Percentiles rank a stretch among this genome's conserved stretches.
Conservation (phyloP, 495 filamentous ascomycete genomes). For the Patellaria atrata region DNA sequence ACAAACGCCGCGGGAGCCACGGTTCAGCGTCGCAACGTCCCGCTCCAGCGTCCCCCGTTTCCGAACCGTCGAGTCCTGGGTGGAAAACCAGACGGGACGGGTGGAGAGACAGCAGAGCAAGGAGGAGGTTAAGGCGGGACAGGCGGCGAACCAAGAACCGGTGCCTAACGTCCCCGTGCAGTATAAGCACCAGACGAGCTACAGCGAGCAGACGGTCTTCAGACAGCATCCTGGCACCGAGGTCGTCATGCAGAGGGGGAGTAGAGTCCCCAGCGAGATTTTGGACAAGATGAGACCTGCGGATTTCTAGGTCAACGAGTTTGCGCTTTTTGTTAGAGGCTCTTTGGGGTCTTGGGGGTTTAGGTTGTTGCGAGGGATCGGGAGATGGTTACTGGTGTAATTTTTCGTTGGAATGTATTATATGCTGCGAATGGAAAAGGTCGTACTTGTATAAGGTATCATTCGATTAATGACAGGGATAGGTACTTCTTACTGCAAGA, state of each 20-base stretch:
- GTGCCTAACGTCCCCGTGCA: slow-evolving; percentile 11
- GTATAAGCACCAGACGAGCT: slow-evolving; percentile 10
- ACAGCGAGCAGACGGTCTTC: slow-evolving; percentile 21
- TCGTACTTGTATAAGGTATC: no score
- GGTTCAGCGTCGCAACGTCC: slow-evolving; percentile 19
- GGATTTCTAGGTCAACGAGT: no score
- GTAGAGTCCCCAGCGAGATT: slow-evolving; percentile 21
- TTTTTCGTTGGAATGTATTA: no score
- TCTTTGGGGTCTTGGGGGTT: no score
- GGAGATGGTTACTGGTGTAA: no score
- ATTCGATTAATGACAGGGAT: no score
- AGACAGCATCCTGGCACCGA: slow-evolving; percentile 22
- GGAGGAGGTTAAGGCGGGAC: slow-evolving; percentile 9
- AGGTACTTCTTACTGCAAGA: no score
- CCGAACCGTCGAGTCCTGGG: slow-evolving; percentile 44
- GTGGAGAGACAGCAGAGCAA: slow-evolving; percentile 16
- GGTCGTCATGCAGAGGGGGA: slow-evolving; percentile 18
- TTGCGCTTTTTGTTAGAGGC: no score
- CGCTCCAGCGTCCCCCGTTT: slow-evolving; percentile 32
- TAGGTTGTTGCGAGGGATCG: no score
- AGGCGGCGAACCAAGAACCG: not conserved
- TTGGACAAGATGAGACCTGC: slow-evolving; percentile 13
- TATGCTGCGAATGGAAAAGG: no score
- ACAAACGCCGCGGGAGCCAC: slow-evolving; percentile 14
- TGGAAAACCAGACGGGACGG: slow-evolving; percentile 38